Conservation (phyloP, 345 rosid genomes). For the Gossypium rotundifolium region DNA sequence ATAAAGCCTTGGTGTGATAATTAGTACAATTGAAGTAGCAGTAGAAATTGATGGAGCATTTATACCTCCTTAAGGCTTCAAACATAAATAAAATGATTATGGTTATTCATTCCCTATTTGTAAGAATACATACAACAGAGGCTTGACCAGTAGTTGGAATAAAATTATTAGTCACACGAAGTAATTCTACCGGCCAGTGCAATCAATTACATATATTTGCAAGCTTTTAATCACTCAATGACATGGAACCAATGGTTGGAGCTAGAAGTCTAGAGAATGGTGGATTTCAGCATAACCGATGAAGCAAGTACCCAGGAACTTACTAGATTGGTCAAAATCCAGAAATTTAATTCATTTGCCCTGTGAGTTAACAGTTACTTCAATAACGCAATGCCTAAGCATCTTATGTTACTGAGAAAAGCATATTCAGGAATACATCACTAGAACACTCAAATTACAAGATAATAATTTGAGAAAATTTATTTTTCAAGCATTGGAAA, state of each 20-base stretch:
- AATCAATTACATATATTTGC: background rate
- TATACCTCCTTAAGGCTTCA: background rate
- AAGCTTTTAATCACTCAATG: background rate
- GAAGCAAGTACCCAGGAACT: background rate
- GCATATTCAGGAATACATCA: background rate
- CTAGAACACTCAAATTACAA: background rate
- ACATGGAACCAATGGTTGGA: background rate
- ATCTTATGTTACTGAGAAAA: background rate
- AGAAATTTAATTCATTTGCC: background rate
- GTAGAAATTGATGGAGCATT: background rate
- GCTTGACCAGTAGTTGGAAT: background rate
- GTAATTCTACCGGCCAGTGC: background rate
- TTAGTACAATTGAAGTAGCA: background rate
- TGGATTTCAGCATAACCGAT: background rate
- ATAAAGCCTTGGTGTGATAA: background rate
- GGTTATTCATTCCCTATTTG: background rate
- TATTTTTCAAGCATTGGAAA: slow-evolving; percentile 21
- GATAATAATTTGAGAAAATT: background rate
- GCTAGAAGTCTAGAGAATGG: background rate
- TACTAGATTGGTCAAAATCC: background rate
- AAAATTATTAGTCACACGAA: background rate
- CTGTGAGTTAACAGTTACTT: background rate
- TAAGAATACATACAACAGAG: background rate
- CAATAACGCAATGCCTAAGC: slow-evolving; percentile 4
- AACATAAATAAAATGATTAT: background rate